Conservation (phyloP, 345 rosid species). For the Dipteronia sinensis region DNA sequence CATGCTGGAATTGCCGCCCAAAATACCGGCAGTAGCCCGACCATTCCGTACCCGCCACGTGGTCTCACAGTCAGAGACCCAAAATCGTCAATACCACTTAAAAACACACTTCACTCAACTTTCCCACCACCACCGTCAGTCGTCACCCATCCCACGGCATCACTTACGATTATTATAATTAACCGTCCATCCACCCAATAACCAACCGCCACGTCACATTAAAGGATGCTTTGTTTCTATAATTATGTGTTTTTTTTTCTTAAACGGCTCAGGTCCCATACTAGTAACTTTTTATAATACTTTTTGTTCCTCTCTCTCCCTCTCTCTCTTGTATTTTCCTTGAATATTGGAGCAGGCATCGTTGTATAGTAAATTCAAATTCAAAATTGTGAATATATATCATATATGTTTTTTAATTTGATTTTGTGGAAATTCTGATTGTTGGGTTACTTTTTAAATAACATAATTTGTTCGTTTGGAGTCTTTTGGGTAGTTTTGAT, state of each 20-base stretch:
- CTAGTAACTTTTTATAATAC: slow-evolving; percentile 11
- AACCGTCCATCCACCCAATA: slow-evolving; percentile 15
- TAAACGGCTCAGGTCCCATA: slow-evolving; percentile 11
- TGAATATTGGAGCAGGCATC: slow-evolving; percentile 44
- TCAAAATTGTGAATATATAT: too few species aligned
- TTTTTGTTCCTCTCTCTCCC: not conserved
- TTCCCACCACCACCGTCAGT: not conserved
- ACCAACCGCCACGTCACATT: slow-evolving; percentile 18
- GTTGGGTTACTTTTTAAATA: not conserved
- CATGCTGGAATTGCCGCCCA: slow-evolving; percentile 32
- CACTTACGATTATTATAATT: not conserved
- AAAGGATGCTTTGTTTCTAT: not conserved
- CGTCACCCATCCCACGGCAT: not conserved
- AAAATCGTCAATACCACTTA: not conserved
- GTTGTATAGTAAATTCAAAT: slow-evolving; percentile 4
- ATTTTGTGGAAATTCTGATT: not conserved
- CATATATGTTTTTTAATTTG: not conserved
- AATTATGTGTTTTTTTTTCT: not conserved
- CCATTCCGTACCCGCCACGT: slow-evolving; percentile 23
- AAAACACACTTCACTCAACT: not conserved
- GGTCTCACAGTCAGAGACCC: not conserved
- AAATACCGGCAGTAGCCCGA: slow-evolving; percentile 25
- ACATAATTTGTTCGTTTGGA: not conserved
- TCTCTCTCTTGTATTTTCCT: slow-evolving; percentile 26
- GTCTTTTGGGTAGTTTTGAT: not conserved